Percentiles rank a stretch among this genome's conserved stretches.
Evolutionary conservation across 2,329 filamentous ascomycete genomes (phyloP).

Genomic region (Claviceps digitariae): DNA sequence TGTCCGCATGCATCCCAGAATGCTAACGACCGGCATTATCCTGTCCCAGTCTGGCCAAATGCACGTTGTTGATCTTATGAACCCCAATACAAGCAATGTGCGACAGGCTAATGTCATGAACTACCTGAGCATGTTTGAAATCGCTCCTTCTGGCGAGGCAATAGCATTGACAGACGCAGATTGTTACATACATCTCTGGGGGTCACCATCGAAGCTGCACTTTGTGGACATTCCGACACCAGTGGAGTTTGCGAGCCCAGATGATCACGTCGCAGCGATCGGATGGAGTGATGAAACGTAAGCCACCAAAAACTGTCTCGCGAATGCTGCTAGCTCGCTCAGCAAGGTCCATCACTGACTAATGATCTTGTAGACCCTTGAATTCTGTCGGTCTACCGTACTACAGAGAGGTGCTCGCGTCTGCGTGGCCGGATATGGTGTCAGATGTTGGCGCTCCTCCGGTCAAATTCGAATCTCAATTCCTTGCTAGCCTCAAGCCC

Average conservation of each 20-base stretch:
- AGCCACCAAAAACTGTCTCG: constrained; percentile 17
- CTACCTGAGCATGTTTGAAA: constrained; percentile 67
- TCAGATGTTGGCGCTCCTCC: constrained; percentile 80
- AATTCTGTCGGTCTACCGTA: constrained; percentile 85
- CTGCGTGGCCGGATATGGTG: constrained; percentile 77
- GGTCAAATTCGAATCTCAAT: constrained; percentile 55
- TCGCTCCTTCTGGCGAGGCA: constrained; percentile 78
- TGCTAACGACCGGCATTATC: constrained; percentile 90
- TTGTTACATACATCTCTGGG: constrained; percentile 74
- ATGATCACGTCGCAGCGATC: constrained; percentile 42
- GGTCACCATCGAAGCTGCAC: constrained; percentile 69
- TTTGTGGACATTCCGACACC: constrained; percentile 73
- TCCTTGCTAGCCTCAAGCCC: constrained; percentile 54
- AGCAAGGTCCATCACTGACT: constrained; percentile 4
- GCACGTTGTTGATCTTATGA: constrained; percentile 91
- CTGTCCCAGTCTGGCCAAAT: constrained; percentile 86
- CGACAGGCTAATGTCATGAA: constrained; percentile 66
- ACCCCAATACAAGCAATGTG: constrained; percentile 75
- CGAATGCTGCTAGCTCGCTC: not conserved
- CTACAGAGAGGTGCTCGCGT: constrained; percentile 77
- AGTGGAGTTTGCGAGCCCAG: constrained; percentile 60
- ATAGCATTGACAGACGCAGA: constrained; percentile 70
- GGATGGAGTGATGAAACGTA: constrained; percentile 62
- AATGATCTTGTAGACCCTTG: constrained; percentile 43
- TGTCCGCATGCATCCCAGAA: constrained; percentile 89